phyloP scores from a whole-genome alignment of 495 filamentous ascomycete species.

The Aspergillus heteromorphus region DNA sequence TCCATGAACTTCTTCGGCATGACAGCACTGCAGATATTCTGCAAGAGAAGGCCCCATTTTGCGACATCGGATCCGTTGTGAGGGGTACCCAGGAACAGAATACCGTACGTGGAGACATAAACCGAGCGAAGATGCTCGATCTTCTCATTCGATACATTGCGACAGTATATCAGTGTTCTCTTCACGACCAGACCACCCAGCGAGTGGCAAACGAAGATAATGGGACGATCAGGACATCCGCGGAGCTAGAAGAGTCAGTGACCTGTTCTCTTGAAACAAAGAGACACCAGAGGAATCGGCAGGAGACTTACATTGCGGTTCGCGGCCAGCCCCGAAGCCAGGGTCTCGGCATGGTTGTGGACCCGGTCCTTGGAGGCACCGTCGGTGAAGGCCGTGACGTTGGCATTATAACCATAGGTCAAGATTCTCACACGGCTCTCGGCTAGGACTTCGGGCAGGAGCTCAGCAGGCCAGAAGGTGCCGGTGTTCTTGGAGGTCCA shows the following conservation, averaged over 20 bases:
- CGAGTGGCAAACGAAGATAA: constrained; percentile 82
- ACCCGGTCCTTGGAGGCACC: constrained; percentile 66
- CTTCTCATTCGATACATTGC: constrained; percentile 57
- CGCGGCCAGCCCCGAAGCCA: constrained; percentile 57
- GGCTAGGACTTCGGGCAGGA: constrained; percentile 62
- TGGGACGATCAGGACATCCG: constrained; percentile 55
- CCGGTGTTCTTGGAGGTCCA: constrained; percentile 64
- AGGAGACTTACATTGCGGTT: constrained; percentile 48
- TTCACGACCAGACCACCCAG: constrained; percentile 81
- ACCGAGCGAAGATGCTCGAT: constrained; percentile 72
- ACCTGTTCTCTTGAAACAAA: neutral
- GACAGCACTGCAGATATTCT: constrained; percentile 65
- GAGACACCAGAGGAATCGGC: constrained; percentile 12
- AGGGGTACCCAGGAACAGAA: constrained; percentile 85
- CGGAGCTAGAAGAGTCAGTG: constrained; percentile 39
- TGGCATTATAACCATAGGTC: constrained; percentile 81
- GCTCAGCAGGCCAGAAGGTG: constrained; percentile 71
- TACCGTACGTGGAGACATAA: constrained; percentile 76
- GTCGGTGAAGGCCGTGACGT: constrained; percentile 61
- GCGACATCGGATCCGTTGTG: constrained; percentile 75
- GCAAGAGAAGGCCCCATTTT: constrained; percentile 68
- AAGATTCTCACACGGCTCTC: constrained; percentile 62
- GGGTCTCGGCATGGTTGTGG: constrained; percentile 77
- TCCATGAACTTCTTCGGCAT: constrained; percentile 68
- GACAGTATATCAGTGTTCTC: constrained; percentile 60